Conservation (phyloP, 495 filamentous ascomycete species). For the Aspergillus mulundensis region DNA sequence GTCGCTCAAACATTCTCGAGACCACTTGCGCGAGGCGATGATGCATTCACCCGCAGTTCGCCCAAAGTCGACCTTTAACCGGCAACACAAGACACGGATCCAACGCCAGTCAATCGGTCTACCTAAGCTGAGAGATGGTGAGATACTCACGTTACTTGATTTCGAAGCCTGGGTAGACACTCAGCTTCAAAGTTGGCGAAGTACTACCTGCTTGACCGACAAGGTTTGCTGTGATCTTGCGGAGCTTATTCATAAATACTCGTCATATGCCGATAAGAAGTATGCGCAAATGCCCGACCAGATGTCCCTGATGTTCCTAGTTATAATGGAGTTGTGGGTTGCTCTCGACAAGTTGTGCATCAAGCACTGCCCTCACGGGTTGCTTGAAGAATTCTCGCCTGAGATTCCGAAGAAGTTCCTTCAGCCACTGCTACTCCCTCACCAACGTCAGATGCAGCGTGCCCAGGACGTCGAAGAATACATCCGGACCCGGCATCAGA, state of each 20-base stretch:
- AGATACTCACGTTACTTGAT: constrained; percentile 12
- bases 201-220: constrained; percentile 12
- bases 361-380: constrained; percentile 16
- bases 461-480: constrained; percentile 46
- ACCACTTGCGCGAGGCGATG: constrained; percentile 9
- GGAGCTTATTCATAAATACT: constrained; percentile 29
- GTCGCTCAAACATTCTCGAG: constrained; percentile 9
- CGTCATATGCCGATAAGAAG: constrained; percentile 13
- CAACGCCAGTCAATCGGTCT: background rate
- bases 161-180: constrained; percentile 41
- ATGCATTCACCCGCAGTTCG: background rate
- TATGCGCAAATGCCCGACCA: constrained; percentile 45
- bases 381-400: constrained; percentile 49
- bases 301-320: constrained; percentile 54
- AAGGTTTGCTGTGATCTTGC: constrained; percentile 20
- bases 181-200: constrained; percentile 27
- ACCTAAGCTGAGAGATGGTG: constrained; percentile 10
- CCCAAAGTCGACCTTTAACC: background rate
- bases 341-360: constrained; percentile 50
- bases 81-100: too few relatives aligned
- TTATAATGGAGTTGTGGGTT: constrained; percentile 57
- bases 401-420: constrained; percentile 41
- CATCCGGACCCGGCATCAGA: constrained; percentile 25
- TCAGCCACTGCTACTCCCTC: constrained; percentile 45
- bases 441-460: constrained; percentile 43